Evolutionary conservation across 805 yeast genomes (phyloP).

Genomic region (Candida saitoana): DNA sequence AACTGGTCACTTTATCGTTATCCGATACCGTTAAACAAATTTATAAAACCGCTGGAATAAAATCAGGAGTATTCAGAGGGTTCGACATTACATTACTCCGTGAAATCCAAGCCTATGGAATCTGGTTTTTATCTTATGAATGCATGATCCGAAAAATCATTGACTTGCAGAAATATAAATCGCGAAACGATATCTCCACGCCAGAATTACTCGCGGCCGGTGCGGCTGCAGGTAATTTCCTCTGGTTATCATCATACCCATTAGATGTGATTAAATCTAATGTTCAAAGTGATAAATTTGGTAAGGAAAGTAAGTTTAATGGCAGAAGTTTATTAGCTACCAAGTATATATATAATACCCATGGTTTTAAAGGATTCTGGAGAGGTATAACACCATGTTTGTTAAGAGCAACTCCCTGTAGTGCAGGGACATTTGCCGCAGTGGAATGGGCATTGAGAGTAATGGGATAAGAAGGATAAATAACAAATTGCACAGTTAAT

Average conservation of each 20-base stretch:
- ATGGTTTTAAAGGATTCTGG: slow-evolving; percentile 56
- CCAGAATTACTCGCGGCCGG: slow-evolving; percentile 55
- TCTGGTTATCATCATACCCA: slow-evolving; percentile 58
- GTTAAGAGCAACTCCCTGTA: slow-evolving; percentile 58
- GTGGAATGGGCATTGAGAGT: slow-evolving; percentile 64
- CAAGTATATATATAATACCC: slow-evolving; percentile 33
- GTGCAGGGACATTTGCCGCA: slow-evolving; percentile 74
- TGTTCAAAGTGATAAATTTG: slow-evolving; percentile 53
- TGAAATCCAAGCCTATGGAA: slow-evolving; percentile 71
- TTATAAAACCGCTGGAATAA: slow-evolving; percentile 37
- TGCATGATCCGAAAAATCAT: slow-evolving; percentile 42
- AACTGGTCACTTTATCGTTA: slow-evolving; percentile 15
- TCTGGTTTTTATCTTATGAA: slow-evolving; percentile 69
- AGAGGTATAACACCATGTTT: slow-evolving; percentile 59
- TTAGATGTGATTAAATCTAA: slow-evolving; percentile 50
- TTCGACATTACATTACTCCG: slow-evolving; percentile 49
- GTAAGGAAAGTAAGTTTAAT: slow-evolving; percentile 37
- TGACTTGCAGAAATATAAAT: slow-evolving; percentile 27
- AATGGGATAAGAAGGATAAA: too few relatives aligned
- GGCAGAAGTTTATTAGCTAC: slow-evolving; percentile 37
- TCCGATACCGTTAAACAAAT: slow-evolving; percentile 41
- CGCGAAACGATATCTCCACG: slow-evolving; percentile 49
- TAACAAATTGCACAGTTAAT: too few relatives aligned
- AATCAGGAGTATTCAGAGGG: slow-evolving; percentile 53
- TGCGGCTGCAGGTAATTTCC: slow-evolving; percentile 64